Evolutionary conservation across 2,329 filamentous ascomycete species (phyloP).

Genomic region (Paradendryphiella salina): DNA sequence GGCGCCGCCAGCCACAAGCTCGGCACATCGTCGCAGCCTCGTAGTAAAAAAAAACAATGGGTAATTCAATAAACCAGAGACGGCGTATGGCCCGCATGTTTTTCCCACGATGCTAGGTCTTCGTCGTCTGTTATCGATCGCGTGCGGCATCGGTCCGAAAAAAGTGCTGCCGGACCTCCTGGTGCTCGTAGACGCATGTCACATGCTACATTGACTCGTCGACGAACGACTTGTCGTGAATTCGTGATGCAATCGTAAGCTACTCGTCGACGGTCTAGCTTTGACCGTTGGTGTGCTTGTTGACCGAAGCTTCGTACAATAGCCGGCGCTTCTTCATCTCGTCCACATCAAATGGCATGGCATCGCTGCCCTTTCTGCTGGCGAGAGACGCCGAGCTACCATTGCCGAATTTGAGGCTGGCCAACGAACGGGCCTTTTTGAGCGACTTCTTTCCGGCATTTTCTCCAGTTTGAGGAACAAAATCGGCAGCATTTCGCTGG

Average conservation of each 20-base stretch:
- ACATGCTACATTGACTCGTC: conserved; percentile 20
- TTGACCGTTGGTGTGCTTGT: conserved; percentile 12
- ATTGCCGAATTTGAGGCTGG: conserved; percentile 37
- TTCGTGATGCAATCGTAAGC: conserved; percentile 18
- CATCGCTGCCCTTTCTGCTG: conserved; percentile 43
- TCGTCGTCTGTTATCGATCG: conserved; percentile 3
- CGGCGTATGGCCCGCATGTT: not conserved
- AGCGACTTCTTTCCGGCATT: conserved; percentile 39
- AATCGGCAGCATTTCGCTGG: conserved; percentile 25
- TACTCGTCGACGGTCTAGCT: conserved; percentile 4
- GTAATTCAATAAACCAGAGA: conserved; percentile 11
- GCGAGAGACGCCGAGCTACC: conserved; percentile 37
- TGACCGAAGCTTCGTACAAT: conserved; percentile 40
- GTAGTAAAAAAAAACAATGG: conserved; percentile 16
- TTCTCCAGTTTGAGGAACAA: conserved; percentile 23
- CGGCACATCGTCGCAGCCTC: conserved; percentile 1
- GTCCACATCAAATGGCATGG: conserved; percentile 39
- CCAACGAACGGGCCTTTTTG: conserved; percentile 45
- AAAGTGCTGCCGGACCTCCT: not conserved
- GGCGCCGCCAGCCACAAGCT: conserved; percentile 1
- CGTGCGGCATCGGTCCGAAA: conserved; percentile 8
- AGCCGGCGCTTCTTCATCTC: conserved; percentile 45
- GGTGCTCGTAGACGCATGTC: conserved; percentile 6
- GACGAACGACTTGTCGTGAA: conserved; percentile 22
- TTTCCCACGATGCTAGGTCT: not conserved